phyloP scores from a whole-genome alignment of 495 filamentous ascomycete genomes.

The Neurospora cerealis region DNA sequence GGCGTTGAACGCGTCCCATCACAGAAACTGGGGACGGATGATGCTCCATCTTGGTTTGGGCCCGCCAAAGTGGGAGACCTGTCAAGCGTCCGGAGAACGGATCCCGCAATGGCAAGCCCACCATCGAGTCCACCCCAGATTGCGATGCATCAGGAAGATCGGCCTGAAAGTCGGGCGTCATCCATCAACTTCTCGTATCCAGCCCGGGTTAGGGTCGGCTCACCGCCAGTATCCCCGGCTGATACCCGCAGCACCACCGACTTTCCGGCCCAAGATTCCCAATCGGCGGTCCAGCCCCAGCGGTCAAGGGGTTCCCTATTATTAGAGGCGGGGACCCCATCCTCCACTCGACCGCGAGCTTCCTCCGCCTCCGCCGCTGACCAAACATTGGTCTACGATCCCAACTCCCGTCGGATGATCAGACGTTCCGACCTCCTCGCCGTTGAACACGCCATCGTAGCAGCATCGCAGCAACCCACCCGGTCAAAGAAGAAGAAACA shows the following conservation, averaged over 20 bases:
- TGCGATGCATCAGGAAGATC: constrained; percentile 4
- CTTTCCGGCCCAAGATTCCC: neutral
- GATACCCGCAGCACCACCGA: constrained; percentile 1
- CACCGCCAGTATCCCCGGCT: constrained; percentile 18
- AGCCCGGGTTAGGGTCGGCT: constrained; percentile 25
- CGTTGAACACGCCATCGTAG: constrained; percentile 30
- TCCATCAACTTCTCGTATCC: constrained; percentile 88
- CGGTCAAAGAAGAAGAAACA: constrained; percentile 44
- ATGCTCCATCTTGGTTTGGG: constrained; percentile 31
- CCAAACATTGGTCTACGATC: constrained; percentile 42
- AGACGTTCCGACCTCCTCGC: constrained; percentile 24
- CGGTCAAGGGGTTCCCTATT: neutral
- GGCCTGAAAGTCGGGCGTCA: constrained; percentile 49
- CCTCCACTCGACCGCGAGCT: constrained; percentile 11
- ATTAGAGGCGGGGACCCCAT: neutral
- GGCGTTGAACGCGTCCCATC: constrained; percentile 33
- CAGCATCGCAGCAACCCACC: constrained; percentile 38
- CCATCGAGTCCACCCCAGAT: constrained; percentile 23
- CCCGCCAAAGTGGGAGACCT: constrained; percentile 32
- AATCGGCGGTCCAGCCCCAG: neutral
- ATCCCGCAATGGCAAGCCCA: constrained; percentile 30
- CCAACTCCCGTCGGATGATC: constrained; percentile 47
- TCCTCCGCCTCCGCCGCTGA: constrained; percentile 18
- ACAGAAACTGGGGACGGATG: constrained; percentile 27
- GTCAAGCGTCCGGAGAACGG: constrained; percentile 30